Percentiles rank a stretch among this genome's conserved stretches.
These are phyloP conservation scores for Lachancea lanzarotensis DNA, from an alignment of 805 yeast genomes.

Conservation along the genomic window DNA sequence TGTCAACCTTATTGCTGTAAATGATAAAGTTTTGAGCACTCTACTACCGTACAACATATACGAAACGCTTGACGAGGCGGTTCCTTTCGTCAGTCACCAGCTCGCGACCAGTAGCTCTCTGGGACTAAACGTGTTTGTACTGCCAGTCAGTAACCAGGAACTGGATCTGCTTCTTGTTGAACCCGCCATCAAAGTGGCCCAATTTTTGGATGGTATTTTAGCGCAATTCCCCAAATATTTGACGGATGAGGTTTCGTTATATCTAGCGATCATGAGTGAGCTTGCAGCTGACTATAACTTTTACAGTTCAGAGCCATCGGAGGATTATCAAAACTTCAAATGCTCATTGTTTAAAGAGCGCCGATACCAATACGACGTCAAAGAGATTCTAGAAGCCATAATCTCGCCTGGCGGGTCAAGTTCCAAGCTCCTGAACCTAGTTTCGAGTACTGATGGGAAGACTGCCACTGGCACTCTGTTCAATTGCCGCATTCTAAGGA, in stretches of 20 bases:
- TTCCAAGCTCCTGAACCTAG: neutral
- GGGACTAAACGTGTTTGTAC: slow-evolving; percentile 35
- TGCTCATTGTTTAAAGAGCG: slow-evolving; percentile 18
- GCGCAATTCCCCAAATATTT: slow-evolving; percentile 10
- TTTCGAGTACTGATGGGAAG: neutral
- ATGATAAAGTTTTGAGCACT: slow-evolving; percentile 9
- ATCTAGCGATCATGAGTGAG: slow-evolving; percentile 34
- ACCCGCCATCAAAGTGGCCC: slow-evolving; percentile 15
- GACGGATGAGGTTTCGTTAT: slow-evolving; percentile 14
- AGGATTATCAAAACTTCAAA: slow-evolving; percentile 13
- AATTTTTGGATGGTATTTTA: slow-evolving; percentile 22
- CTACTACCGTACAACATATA: slow-evolving; percentile 17
- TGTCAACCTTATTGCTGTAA: neutral
- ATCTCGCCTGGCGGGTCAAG: neutral
- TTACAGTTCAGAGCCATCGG: slow-evolving; percentile 21
- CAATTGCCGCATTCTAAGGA: slow-evolving; percentile 32
- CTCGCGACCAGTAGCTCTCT: slow-evolving; percentile 45
- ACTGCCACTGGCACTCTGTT: slow-evolving; percentile 25
- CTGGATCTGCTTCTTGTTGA: slow-evolving; percentile 1
- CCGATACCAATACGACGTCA: slow-evolving; percentile 9
- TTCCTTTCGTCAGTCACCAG: slow-evolving; percentile 31
- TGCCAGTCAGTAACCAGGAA: neutral
- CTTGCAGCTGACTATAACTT: slow-evolving; percentile 36
- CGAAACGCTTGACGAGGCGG: slow-evolving; percentile 23
- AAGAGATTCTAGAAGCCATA: slow-evolving; percentile 6